Percentiles rank a stretch among this genome's conserved stretches.
Conservation (phyloP, 495 filamentous ascomycete genomes). For the Penicillium bovifimosum region DNA sequence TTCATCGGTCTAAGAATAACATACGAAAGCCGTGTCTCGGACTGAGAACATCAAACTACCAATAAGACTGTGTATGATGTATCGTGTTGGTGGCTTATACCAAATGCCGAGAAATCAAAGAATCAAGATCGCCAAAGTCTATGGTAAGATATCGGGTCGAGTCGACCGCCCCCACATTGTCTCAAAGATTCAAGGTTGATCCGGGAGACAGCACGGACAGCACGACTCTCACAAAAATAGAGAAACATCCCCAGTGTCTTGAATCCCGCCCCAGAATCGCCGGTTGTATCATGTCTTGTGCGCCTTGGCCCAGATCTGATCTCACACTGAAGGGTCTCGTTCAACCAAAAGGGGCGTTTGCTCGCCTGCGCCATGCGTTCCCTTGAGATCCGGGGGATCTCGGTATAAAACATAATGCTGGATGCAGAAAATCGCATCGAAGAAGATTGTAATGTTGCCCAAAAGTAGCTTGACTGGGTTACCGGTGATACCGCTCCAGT, state of each 20-base stretch:
- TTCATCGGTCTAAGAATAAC: not conserved
- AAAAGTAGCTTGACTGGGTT: conserved; percentile 89
- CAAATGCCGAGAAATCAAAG: not conserved
- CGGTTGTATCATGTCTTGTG: not conserved
- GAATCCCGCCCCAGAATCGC: conserved; percentile 6
- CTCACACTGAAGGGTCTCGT: conserved; percentile 4
- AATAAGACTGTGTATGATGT: not conserved
- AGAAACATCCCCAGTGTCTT: conserved; percentile 12
- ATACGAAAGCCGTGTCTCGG: not conserved
- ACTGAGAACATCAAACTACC: not conserved
- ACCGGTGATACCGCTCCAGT: conserved; percentile 85
- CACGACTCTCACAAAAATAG: conserved; percentile 14
- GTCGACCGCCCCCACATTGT: conserved; percentile 10
- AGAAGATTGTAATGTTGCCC: conserved; percentile 76
- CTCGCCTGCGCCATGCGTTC: conserved; percentile 9
- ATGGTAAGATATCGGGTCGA: not conserved
- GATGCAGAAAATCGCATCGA: conserved; percentile 75
- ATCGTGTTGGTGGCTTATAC: not conserved
- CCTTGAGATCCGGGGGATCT: conserved; percentile 19
- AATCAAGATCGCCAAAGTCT: not conserved
- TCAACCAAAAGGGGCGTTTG: conserved; percentile 29
- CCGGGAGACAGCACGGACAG: not conserved
- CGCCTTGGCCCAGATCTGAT: not conserved
- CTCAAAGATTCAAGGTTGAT: conserved; percentile 5
- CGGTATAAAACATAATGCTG: conserved; percentile 84